A percentile compares a stretch with the other conserved stretches of the same genome.
phyloP scores from a whole-genome alignment of 2,329 filamentous ascomycete genomes.

The Aureobasidium leucospermi region DNA sequence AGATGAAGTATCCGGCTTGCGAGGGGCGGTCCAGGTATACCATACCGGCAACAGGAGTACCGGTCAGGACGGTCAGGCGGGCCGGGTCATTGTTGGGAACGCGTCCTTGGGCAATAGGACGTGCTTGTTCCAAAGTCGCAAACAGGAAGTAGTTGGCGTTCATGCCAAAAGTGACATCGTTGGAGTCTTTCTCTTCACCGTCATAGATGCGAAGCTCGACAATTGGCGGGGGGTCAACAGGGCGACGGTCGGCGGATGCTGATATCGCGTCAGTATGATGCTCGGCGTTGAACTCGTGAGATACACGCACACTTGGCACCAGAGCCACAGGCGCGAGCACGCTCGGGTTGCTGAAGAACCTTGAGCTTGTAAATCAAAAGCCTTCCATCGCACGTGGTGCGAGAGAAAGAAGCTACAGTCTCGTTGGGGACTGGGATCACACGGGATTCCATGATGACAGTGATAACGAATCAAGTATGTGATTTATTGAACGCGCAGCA shows the following conservation, averaged over 20 bases:
- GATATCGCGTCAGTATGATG: slow-evolving; percentile 19
- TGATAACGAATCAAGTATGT: neutral
- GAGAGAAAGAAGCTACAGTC: slow-evolving; percentile 44
- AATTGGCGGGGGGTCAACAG: slow-evolving; percentile 89
- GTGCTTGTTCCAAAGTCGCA: slow-evolving; percentile 80
- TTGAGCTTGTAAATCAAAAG: slow-evolving; percentile 73
- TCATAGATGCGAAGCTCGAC: slow-evolving; percentile 85
- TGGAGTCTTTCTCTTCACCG: slow-evolving; percentile 42
- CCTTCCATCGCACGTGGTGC: slow-evolving; percentile 66
- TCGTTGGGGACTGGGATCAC: slow-evolving; percentile 49
- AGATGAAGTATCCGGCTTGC: slow-evolving; percentile 86
- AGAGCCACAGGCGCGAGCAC: slow-evolving; percentile 88
- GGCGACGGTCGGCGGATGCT: slow-evolving; percentile 82
- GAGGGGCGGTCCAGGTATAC: slow-evolving; percentile 84
- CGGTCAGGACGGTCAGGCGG: slow-evolving; percentile 78
- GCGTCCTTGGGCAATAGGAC: slow-evolving; percentile 73
- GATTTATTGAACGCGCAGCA: neutral
- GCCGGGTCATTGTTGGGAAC: slow-evolving; percentile 59
- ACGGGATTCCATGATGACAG: slow-evolving; percentile 21
- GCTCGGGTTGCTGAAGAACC: slow-evolving; percentile 89
- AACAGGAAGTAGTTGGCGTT: slow-evolving; percentile 98
- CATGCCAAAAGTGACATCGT: slow-evolving; percentile 72
- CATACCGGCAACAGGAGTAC: slow-evolving; percentile 91
- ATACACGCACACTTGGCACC: slow-evolving; percentile 76
- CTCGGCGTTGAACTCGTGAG: neutral